These are phyloP conservation scores for Herpetospermum pedunculosum DNA, from an alignment of 306 rosid species.

Conservation along the genomic window DNA sequence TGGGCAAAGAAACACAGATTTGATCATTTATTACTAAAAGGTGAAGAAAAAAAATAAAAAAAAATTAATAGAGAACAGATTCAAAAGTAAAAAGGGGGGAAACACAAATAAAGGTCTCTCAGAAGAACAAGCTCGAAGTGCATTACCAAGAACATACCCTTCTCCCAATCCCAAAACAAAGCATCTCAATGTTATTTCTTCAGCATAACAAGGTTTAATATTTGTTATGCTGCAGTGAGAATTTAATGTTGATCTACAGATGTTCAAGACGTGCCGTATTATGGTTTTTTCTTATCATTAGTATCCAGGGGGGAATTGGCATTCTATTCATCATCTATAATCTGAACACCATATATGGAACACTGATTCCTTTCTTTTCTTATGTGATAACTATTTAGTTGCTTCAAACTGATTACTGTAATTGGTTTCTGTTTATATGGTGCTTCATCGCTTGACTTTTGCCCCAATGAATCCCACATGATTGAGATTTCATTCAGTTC, in stretches of 20 bases:
- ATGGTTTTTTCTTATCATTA: neutral
- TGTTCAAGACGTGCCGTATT: neutral
- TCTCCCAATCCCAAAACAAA: constrained; percentile 36
- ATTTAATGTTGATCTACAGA: neutral
- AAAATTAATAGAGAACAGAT: constrained; percentile 5
- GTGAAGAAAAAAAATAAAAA: neutral
- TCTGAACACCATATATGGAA: neutral
- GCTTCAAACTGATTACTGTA: neutral
- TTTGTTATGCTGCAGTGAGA: neutral
- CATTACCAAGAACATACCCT: constrained; percentile 18
- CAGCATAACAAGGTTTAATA: constrained; percentile 11
- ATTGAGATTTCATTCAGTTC: neutral
- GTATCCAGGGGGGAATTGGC: neutral
- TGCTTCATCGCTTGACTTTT: neutral
- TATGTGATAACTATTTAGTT: neutral
- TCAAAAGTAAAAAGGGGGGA: constrained; percentile 10
- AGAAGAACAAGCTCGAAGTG: constrained; percentile 12
- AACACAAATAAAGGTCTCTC: constrained; percentile 4
- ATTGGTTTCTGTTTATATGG: neutral
- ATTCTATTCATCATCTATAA: constrained; percentile 1
- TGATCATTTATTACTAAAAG: neutral
- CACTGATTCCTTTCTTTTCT: neutral
- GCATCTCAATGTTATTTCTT: constrained; percentile 43
- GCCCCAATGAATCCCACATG: neutral
- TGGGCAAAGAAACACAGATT: neutral